These are phyloP conservation scores for Aristolochia californica DNA, from an alignment of 164 flowering plant species.

Conservation along the genomic window DNA sequence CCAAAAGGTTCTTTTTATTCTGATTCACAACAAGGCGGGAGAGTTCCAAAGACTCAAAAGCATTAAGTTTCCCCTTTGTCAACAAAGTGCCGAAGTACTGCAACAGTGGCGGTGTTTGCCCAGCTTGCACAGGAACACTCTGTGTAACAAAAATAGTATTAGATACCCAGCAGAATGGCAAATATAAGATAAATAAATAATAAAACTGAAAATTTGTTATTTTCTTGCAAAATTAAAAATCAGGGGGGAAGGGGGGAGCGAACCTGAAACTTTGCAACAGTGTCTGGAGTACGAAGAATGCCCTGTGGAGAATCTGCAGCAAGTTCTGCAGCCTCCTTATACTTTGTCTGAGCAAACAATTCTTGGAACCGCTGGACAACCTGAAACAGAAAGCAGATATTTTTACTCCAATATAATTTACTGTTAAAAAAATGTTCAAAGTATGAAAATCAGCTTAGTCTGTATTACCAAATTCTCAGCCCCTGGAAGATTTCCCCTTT, in stretches of 20 bases:
- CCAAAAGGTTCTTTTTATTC: constrained; percentile 91
- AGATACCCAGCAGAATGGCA: constrained; percentile 1
- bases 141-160: constrained; percentile 22
- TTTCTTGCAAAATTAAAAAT: neutral
- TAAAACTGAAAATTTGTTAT: neutral
- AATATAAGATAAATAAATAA: no score
- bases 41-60: constrained; percentile 89
- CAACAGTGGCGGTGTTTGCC: constrained; percentile 94
- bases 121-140: constrained; percentile 99
- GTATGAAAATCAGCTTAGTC: neutral
- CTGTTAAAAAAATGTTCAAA: neutral
- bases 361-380: constrained; percentile 99
- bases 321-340: constrained; percentile 98
- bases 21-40: constrained; percentile 98
- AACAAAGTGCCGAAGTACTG: constrained; percentile 96
- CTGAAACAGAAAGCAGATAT: constrained; percentile 25
- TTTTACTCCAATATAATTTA: neutral
- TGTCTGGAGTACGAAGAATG: constrained; percentile 92
- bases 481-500: constrained; percentile 25
- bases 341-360: constrained; percentile 93
- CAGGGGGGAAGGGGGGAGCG: neutral
- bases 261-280: constrained; percentile 99
- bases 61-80: constrained; percentile 94
- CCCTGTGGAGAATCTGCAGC: constrained; percentile 99
- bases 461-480: constrained; percentile 83